Evolutionary conservation across 441 rosid genomes (phyloP).

Genomic region (Isatis lusitanica): DNA sequence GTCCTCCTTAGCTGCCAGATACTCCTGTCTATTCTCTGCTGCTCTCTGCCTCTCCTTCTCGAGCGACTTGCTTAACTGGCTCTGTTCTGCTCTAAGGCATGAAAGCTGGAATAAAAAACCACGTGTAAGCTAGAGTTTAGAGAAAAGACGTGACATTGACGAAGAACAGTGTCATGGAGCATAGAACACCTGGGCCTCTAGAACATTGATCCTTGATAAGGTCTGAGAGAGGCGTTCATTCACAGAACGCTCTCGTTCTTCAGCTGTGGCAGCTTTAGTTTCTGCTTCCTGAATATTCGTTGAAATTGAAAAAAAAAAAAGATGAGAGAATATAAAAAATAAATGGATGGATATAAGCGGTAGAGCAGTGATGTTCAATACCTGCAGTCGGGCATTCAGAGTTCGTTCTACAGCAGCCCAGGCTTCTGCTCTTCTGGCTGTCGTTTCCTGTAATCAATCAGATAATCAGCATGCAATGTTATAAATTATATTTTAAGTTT

Average conservation of each 20-base stretch:
- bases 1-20: constrained; percentile 95
- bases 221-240: constrained; percentile 95
- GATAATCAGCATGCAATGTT: constrained; percentile 23
- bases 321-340: constrained; percentile 6
- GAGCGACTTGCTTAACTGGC: constrained; percentile 87
- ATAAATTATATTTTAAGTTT: constrained; percentile 1
- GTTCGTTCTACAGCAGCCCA: constrained; percentile 98
- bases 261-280: constrained; percentile 87
- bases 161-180: constrained; percentile 17
- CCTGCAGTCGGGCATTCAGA: constrained; percentile 87
- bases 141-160: constrained; percentile 17
- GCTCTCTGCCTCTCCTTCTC: constrained; percentile 99
- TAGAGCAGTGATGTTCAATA: constrained; percentile 32
- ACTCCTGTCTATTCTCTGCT: constrained; percentile 95
- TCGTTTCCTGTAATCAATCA: constrained; percentile 69
- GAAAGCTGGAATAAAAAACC: constrained; percentile 61
- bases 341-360: neutral
- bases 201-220: constrained; percentile 89
- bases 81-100: constrained; percentile 93
- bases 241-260: constrained; percentile 87
- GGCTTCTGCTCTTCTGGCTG: constrained; percentile 87
- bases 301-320: constrained; percentile 27
- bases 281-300: constrained; percentile 79
- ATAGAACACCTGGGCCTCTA: constrained; percentile 87
- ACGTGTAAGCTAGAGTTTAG: constrained; percentile 34